Percentiles rank a stretch among this genome's conserved stretches.
These are phyloP conservation scores for Claviceps monticola DNA, from an alignment of 2,329 filamentous ascomycete species.

Conservation along the genomic window DNA sequence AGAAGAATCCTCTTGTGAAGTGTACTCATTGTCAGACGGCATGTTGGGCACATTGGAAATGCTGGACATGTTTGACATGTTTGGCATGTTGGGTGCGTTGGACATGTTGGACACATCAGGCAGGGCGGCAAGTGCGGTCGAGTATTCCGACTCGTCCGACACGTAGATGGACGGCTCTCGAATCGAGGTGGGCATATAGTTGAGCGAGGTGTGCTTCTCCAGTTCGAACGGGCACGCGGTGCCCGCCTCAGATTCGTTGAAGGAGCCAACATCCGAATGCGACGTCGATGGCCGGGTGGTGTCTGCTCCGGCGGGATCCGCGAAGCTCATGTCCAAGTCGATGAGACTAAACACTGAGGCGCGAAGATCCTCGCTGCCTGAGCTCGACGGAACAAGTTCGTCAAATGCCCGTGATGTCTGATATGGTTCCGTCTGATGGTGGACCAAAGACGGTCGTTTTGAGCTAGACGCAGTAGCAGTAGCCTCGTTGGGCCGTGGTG, in stretches of 20 bases:
- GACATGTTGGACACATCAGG: slow-evolving; percentile 4
- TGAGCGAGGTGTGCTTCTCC: slow-evolving; percentile 47
- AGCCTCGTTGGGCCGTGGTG: slow-evolving; percentile 26
- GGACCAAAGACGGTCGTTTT: slow-evolving; percentile 30
- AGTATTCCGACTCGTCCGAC: slow-evolving; percentile 41
- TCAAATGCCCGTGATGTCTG: slow-evolving; percentile 26
- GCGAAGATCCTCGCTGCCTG: slow-evolving; percentile 22
- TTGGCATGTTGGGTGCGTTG: background rate
- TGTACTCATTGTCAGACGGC: slow-evolving; percentile 6
- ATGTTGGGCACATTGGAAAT: slow-evolving; percentile 1
- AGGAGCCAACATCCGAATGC: slow-evolving; percentile 42
- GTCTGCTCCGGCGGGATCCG: slow-evolving; percentile 33
- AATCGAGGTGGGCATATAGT: slow-evolving; percentile 25
- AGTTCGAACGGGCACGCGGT: slow-evolving; percentile 46
- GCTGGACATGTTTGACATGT: slow-evolving; percentile 12
- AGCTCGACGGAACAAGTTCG: slow-evolving; percentile 25
- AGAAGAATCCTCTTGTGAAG: slow-evolving; percentile 5
- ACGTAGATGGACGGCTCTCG: slow-evolving; percentile 48
- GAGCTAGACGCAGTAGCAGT: slow-evolving; percentile 14
- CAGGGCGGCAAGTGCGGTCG: slow-evolving; percentile 21
- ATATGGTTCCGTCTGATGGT: slow-evolving; percentile 38
- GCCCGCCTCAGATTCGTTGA: slow-evolving; percentile 42
- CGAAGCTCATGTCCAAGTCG: slow-evolving; percentile 40
- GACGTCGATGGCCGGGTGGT: slow-evolving; percentile 42
- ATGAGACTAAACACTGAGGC: slow-evolving; percentile 34